phyloP scores from a whole-genome alignment of 768 basidiomycete genomes.

The Lentinula sp. region DNA sequence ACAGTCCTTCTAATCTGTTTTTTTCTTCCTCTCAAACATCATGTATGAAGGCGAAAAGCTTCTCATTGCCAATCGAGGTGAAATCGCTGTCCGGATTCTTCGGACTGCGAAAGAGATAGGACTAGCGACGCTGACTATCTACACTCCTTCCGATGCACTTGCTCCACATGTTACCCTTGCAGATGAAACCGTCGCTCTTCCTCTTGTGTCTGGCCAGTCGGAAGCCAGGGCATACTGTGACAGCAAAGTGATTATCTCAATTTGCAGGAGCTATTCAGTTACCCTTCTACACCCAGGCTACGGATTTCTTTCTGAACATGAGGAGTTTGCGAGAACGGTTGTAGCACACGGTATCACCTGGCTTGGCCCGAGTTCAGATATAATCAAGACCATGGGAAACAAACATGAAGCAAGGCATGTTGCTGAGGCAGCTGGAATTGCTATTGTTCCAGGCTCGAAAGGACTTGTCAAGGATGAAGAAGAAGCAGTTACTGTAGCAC shows the following conservation, averaged over 20 bases:
- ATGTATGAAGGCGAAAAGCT: constrained; percentile 12
- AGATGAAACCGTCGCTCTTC: constrained; percentile 38
- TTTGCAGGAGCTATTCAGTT: constrained; percentile 33
- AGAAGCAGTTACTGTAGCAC: constrained; percentile 35
- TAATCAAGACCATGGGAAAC: constrained; percentile 50
- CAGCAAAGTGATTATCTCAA: constrained; percentile 27
- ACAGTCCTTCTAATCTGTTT: neutral
- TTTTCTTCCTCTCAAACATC: neutral
- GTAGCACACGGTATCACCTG: constrained; percentile 45
- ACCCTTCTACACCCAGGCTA: constrained; percentile 61
- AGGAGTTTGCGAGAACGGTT: constrained; percentile 43
- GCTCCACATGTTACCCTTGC: constrained; percentile 55
- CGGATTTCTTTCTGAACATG: constrained; percentile 63
- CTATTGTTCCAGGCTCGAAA: constrained; percentile 52
- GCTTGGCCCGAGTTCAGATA: constrained; percentile 47
- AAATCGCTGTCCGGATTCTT: constrained; percentile 63
- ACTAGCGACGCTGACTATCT: constrained; percentile 50
- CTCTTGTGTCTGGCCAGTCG: constrained; percentile 16
- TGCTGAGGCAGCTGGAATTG: constrained; percentile 42
- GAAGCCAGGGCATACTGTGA: constrained; percentile 43
- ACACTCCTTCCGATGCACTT: constrained; percentile 51
- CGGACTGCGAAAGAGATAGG: constrained; percentile 48
- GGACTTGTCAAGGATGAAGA: constrained; percentile 35
- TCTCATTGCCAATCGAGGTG: constrained; percentile 67
- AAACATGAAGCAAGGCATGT: constrained; percentile 53